phyloP scores from a whole-genome alignment of 345 rosid genomes.

The Kandelia obovata region DNA sequence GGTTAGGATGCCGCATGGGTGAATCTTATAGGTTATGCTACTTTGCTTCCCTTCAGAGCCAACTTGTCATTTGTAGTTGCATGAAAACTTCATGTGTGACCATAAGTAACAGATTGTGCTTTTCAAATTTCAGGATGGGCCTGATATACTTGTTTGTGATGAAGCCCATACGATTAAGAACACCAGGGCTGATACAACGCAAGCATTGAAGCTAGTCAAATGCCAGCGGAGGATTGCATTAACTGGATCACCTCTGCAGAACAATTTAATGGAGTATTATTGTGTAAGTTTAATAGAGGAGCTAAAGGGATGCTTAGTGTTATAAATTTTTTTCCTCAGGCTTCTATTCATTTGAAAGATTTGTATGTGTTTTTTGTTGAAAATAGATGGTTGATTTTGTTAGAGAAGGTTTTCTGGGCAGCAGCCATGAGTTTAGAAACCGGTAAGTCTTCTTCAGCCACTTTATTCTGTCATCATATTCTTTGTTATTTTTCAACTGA shows the following conservation, averaged over 20 bases:
- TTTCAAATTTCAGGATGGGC: conserved; percentile 72
- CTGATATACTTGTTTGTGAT: conserved; percentile 99
- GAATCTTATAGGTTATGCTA: neutral
- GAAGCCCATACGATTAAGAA: conserved; percentile 98
- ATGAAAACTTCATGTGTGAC: neutral
- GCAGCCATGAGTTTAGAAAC: conserved; percentile 97
- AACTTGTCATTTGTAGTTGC: no score
- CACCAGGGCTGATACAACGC: conserved; percentile 95
- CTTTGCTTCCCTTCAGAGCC: neutral
- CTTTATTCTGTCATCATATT: conserved; percentile 14
- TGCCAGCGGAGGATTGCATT: conserved; percentile 99
- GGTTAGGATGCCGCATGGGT: no score
- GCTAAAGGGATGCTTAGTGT: conserved; percentile 1
- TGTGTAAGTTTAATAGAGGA: conserved; percentile 60
- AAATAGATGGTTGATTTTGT: conserved; percentile 99
- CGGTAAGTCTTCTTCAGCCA: conserved; percentile 54
- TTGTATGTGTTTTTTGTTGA: conserved; percentile 14
- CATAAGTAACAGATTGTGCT: conserved; percentile 12
- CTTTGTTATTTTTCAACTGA: conserved; percentile 11
- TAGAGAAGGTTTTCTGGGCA: conserved; percentile 99
- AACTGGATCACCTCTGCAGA: conserved; percentile 99
- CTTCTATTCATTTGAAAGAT: neutral
- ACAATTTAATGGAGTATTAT: conserved; percentile 98
- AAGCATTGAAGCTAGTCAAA: conserved; percentile 88
- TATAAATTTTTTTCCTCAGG: conserved; percentile 8